phyloP scores from a whole-genome alignment of 768 basidiomycete genomes.

The Tricholoma saponaceum region DNA sequence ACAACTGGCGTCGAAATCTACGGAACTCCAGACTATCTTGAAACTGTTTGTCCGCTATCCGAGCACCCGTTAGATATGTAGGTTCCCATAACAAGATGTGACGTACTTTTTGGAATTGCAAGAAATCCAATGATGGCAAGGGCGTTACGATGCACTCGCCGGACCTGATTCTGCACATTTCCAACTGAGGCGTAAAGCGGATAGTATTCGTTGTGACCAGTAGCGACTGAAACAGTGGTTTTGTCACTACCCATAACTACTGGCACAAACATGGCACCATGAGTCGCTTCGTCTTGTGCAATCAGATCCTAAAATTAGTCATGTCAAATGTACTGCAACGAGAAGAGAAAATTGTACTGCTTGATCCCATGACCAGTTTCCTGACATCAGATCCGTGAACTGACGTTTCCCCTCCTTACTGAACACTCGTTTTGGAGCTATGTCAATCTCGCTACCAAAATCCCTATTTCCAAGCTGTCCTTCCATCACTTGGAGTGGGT shows the following conservation, averaged over 20 bases:
- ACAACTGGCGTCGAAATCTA: slow-evolving; percentile 17
- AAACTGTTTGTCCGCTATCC: slow-evolving; percentile 3
- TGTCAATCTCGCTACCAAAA: slow-evolving; percentile 28
- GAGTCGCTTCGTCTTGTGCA: slow-evolving; percentile 14
- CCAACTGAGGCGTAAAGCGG: slow-evolving; percentile 31
- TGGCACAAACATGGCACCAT: slow-evolving; percentile 27
- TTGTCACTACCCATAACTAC: slow-evolving; percentile 36
- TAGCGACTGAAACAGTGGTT: slow-evolving; percentile 33
- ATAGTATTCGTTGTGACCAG: slow-evolving; percentile 32
- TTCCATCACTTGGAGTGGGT: slow-evolving; percentile 24
- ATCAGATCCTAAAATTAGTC: slow-evolving; percentile 18
- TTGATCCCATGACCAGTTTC: slow-evolving; percentile 37
- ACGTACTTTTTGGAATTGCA: slow-evolving; percentile 8
- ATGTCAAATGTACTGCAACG: neutral
- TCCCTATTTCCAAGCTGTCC: slow-evolving; percentile 30
- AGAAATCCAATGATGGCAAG: slow-evolving; percentile 12
- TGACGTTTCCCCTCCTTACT: slow-evolving; percentile 19
- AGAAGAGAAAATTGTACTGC: slow-evolving; percentile 22
- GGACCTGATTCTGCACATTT: slow-evolving; percentile 26
- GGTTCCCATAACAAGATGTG: neutral
- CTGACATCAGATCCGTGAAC: slow-evolving; percentile 36
- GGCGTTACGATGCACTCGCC: slow-evolving; percentile 26
- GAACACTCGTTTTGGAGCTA: slow-evolving; percentile 23
- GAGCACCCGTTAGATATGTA: too few relatives aligned
- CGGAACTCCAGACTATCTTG: slow-evolving; percentile 7